A percentile compares a stretch with the other conserved stretches of the same genome.
These are phyloP conservation scores for Paecilomyces sp. DNA, from an alignment of 2,329 filamentous ascomycete species.

Conservation along the genomic window DNA sequence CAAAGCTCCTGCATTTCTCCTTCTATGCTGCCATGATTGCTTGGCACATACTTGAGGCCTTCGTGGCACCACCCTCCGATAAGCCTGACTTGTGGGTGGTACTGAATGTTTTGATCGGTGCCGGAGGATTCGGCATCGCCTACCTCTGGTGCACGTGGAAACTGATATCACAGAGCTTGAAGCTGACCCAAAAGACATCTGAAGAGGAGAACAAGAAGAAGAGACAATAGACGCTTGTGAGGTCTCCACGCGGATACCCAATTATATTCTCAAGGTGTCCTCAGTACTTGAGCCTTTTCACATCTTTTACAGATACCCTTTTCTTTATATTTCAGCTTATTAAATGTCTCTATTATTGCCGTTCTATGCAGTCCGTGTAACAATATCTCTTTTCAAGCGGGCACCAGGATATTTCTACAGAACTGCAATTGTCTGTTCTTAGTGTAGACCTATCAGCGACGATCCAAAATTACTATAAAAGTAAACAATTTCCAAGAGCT, in stretches of 20 bases:
- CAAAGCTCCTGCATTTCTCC: conserved; percentile 63
- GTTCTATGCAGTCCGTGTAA: not conserved
- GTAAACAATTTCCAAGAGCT: not conserved
- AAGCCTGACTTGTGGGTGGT: conserved; percentile 97
- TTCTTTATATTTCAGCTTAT: conserved; percentile 1
- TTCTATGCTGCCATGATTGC: conserved; percentile 72
- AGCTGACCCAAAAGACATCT: conserved; percentile 15
- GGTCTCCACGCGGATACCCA: not conserved
- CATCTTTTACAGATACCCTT: not conserved
- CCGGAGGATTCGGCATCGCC: conserved; percentile 75
- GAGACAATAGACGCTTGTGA: conserved; percentile 21
- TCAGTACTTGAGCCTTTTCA: not conserved
- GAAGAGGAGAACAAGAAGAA: conserved; percentile 25
- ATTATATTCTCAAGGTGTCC: conserved; percentile 3
- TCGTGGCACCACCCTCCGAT: conserved; percentile 57
- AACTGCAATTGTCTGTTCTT: not conserved
- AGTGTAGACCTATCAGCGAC: not conserved
- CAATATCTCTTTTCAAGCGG: not conserved
- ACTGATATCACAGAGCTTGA: conserved; percentile 29
- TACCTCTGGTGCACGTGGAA: conserved; percentile 87
- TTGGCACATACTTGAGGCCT: conserved; percentile 74
- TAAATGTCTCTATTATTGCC: not conserved
- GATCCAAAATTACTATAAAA: not conserved
- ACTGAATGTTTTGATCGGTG: conserved; percentile 78
- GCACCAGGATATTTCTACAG: not conserved